Evolutionary conservation across 345 rosid genomes (phyloP).

Genomic region (Nasturtium officinale): DNA sequence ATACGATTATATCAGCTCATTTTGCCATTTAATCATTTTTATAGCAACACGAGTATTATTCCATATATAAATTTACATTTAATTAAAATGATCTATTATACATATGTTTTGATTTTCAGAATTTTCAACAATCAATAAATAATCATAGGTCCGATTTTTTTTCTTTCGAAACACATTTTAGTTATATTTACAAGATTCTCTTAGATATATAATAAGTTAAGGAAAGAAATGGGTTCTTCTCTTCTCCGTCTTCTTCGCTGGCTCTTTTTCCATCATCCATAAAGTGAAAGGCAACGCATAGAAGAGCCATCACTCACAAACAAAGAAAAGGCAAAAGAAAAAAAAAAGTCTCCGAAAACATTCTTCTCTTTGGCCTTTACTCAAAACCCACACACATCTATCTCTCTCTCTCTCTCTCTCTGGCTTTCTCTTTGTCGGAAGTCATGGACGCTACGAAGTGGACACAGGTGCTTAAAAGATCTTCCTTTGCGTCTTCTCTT

Average conservation of each 20-base stretch:
- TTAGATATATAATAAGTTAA: slow-evolving; percentile 26
- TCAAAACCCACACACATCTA: slow-evolving; percentile 32
- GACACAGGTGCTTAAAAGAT: slow-evolving; percentile 45
- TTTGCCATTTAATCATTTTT: background rate
- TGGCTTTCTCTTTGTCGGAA: slow-evolving; percentile 46
- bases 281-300: slow-evolving; percentile 47
- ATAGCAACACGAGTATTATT: background rate
- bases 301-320: slow-evolving; percentile 41
- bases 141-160: background rate
- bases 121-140: background rate
- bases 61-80: background rate
- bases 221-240: slow-evolving; percentile 26
- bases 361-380: slow-evolving; percentile 41
- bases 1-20: background rate
- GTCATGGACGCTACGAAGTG: slow-evolving; percentile 49
- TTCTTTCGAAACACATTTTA: background rate
- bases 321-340: slow-evolving; percentile 34
- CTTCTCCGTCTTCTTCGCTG: slow-evolving; percentile 47
- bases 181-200: slow-evolving; percentile 9
- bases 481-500: slow-evolving; percentile 33
- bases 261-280: slow-evolving; percentile 39
- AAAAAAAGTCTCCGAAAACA: slow-evolving; percentile 38
- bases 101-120: background rate
- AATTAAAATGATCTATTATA: background rate
- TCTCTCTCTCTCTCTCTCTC: slow-evolving; percentile 25